Conservation (phyloP, 1,284 basidiomycete species). For the Papiliotrema fonsecae region DNA sequence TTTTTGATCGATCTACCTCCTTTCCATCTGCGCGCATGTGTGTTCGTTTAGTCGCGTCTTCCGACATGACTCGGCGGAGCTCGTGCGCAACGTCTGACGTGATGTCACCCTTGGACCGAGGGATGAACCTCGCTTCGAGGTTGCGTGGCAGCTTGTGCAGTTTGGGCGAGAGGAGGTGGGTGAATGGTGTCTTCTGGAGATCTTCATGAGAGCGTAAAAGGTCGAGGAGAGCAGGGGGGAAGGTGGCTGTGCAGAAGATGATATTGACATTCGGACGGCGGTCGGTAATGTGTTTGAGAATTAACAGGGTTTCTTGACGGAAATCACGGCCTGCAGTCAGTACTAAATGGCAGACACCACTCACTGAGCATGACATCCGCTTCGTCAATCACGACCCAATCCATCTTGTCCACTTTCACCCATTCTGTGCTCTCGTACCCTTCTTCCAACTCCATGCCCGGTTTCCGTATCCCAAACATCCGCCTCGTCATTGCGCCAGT, state of each 20-base stretch:
- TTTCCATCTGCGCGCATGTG: background rate
- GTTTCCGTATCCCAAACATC: background rate
- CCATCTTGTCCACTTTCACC: conserved; percentile 56
- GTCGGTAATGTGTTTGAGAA: conserved; percentile 57
- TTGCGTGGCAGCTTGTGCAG: conserved; percentile 69
- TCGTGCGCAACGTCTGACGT: conserved; percentile 70
- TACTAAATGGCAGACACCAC: conserved; percentile 21
- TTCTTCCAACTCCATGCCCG: background rate
- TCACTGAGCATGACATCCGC: conserved; percentile 81
- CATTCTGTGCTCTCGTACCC: conserved; percentile 8
- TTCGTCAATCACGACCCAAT: conserved; percentile 84
- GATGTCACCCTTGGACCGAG: conserved; percentile 71
- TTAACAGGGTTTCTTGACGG: conserved; percentile 60
- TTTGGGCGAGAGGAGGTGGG: conserved; percentile 67
- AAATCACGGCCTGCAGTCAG: conserved; percentile 65
- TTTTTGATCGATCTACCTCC: conserved; percentile 47
- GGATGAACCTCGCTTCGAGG: conserved; percentile 66
- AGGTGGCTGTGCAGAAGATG: conserved; percentile 78
- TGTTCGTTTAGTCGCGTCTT: conserved; percentile 55
- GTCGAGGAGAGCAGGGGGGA: conserved; percentile 66
- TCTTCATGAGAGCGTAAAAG: conserved; percentile 60
- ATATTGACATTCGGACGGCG: conserved; percentile 42
- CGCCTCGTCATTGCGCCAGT: conserved; percentile 3
- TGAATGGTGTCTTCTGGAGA: conserved; percentile 39
- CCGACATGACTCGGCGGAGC: conserved; percentile 66